phyloP scores from a whole-genome alignment of 2,329 filamentous ascomycete genomes.

The Monilinia fructigena region DNA sequence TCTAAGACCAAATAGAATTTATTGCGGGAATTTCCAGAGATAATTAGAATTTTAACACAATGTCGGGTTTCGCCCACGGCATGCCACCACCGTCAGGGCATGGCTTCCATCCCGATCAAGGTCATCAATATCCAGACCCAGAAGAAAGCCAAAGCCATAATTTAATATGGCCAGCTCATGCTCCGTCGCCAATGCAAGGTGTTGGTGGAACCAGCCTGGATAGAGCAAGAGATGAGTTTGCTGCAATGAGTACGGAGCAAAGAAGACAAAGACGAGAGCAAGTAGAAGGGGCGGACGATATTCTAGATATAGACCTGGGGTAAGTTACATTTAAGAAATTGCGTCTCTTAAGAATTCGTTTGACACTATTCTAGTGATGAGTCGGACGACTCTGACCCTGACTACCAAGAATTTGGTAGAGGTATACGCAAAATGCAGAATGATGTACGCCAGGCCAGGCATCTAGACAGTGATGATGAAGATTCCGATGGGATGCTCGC shows the following conservation, averaged over 20 bases:
- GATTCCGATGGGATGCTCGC: background rate
- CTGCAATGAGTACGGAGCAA: slow-evolving; percentile 16
- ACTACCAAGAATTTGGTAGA: slow-evolving; percentile 44
- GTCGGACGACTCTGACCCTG: slow-evolving; percentile 43
- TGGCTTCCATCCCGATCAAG: background rate
- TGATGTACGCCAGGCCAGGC: slow-evolving; percentile 30
- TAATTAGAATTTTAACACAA: background rate
- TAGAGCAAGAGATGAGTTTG: slow-evolving; percentile 23
- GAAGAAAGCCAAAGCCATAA: slow-evolving; percentile 23
- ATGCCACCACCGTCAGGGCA: background rate
- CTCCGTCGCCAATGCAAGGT: background rate
- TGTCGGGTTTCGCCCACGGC: background rate
- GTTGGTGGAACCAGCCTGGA: background rate
- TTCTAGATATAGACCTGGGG: slow-evolving; percentile 19
- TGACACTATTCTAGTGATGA: slow-evolving; percentile 19
- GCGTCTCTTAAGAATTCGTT: background rate
- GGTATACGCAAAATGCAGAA: slow-evolving; percentile 44
- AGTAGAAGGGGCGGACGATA: slow-evolving; percentile 16
- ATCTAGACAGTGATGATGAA: slow-evolving; percentile 25
- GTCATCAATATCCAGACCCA: slow-evolving; percentile 27
- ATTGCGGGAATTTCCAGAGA: background rate
- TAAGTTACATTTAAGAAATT: background rate
- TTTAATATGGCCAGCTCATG: slow-evolving; percentile 14
- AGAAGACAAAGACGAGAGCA: slow-evolving; percentile 22
- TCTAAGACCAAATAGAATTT: background rate